phyloP scores from a whole-genome alignment of 225 moss, liverwort and hornwort genomes.

The Polytrichum formosum region DNA sequence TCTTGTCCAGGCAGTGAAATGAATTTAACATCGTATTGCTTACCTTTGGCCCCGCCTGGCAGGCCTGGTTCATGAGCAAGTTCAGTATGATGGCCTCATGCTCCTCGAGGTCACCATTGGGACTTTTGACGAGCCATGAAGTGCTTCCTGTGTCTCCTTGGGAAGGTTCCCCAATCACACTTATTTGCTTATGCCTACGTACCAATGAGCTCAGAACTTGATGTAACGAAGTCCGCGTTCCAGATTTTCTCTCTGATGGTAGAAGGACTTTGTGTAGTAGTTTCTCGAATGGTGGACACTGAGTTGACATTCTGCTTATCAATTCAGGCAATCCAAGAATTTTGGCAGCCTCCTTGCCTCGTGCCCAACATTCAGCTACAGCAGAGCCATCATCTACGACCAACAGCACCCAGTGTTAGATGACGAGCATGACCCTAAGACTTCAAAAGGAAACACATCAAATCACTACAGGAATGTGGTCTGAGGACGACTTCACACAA shows the following conservation, averaged over 20 bases:
- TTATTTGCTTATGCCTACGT: constrained; percentile 47
- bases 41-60: constrained; percentile 43
- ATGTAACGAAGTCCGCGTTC: constrained; percentile 13
- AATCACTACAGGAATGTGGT: background rate
- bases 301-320: constrained; percentile 15
- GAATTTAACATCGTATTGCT: constrained; percentile 9
- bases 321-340: constrained; percentile 50
- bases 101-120: constrained; percentile 32
- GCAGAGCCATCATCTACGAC: constrained; percentile 79
- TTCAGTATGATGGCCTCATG: constrained; percentile 37
- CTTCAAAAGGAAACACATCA: background rate
- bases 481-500: too few species aligned
- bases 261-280: constrained; percentile 18
- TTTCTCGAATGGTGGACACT: constrained; percentile 22
- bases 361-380: constrained; percentile 74
- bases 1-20: background rate
- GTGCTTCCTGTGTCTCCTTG: constrained; percentile 38
- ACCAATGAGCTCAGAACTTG: constrained; percentile 47
- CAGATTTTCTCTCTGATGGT: constrained; percentile 12
- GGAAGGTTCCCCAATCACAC: constrained; percentile 35
- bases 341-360: constrained; percentile 52
- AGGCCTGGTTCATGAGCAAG: constrained; percentile 34
- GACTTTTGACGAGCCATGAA: constrained; percentile 45
- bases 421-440: background rate
- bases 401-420: constrained; percentile 9